phyloP scores from a whole-genome alignment of 2,329 filamentous ascomycete genomes.

The Penicillium sp. region DNA sequence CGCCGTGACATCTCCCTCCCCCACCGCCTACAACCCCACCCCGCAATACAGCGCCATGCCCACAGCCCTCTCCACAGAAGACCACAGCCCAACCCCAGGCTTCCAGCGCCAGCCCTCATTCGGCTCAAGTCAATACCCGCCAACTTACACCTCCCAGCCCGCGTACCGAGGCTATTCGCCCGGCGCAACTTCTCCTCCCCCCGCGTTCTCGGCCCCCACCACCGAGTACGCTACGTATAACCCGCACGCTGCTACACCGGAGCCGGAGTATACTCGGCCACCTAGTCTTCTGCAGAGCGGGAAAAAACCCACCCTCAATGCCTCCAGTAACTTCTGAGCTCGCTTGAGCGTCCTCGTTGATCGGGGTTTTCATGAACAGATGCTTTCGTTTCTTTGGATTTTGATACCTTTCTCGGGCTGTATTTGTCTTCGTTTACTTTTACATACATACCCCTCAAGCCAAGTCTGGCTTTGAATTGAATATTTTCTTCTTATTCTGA shows the following conservation, averaged over 20 bases:
- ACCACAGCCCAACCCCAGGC: constrained; percentile 2
- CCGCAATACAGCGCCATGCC: constrained; percentile 27
- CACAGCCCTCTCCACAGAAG: constrained; percentile 16
- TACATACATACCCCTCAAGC: not conserved
- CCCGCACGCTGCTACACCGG: constrained; percentile 15
- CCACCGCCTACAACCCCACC: constrained; percentile 26
- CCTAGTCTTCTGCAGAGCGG: constrained; percentile 45
- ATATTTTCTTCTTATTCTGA: not conserved
- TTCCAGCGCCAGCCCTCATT: constrained; percentile 30
- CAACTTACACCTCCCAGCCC: constrained; percentile 24
- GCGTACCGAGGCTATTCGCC: constrained; percentile 20
- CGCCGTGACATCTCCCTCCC: constrained; percentile 18
- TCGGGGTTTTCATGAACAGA: constrained; percentile 6
- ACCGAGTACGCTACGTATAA: constrained; percentile 14
- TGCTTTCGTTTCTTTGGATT: not conserved
- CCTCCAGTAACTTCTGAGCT: constrained; percentile 36
- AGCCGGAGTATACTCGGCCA: constrained; percentile 34
- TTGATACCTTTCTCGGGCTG: constrained; percentile 12
- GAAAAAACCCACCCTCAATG: constrained; percentile 38
- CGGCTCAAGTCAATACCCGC: constrained; percentile 26
- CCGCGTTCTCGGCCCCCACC: constrained; percentile 30
- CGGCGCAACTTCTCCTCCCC: constrained; percentile 28
- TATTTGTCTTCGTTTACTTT: not conserved
- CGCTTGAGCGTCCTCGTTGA: constrained; percentile 2
- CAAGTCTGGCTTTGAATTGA: not conserved